A percentile compares a stretch with the other conserved stretches of the same genome.
Conservation (phyloP, 345 rosid species). For the Excoecaria cochinchinensis region DNA sequence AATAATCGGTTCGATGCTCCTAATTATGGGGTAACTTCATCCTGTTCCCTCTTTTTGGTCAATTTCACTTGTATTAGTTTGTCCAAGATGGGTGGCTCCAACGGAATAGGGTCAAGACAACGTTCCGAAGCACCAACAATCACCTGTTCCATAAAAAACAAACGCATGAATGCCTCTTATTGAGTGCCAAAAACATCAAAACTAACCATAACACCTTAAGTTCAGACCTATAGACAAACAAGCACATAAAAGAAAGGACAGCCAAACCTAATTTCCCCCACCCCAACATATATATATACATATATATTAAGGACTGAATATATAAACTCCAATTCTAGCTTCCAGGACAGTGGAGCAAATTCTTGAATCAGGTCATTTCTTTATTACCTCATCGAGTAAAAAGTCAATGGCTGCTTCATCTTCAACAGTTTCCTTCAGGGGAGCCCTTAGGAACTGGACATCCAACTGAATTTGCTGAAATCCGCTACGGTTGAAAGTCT, state of each 20-base stretch:
- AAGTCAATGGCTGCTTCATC: conserved; percentile 91
- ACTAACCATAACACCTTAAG: background rate
- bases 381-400: conserved; percentile 87
- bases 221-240: background rate
- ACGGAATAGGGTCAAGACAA: conserved; percentile 82
- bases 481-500: conserved; percentile 91
- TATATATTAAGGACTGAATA: background rate
- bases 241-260: background rate
- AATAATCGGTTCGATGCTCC: background rate
- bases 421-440: conserved; percentile 65
- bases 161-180: background rate
- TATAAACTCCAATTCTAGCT: background rate
- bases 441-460: conserved; percentile 79
- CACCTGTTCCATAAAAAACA: conserved; percentile 49
- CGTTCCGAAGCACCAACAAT: conserved; percentile 93
- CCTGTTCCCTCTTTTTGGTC: conserved; percentile 54
- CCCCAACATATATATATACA: background rate
- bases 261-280: background rate
- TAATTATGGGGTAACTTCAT: conserved; percentile 9
- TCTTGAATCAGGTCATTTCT: background rate
- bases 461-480: conserved; percentile 98
- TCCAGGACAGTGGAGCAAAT: conserved; percentile 2
- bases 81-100: conserved; percentile 93
- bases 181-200: background rate
- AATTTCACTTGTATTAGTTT: conserved; percentile 87